Evolutionary conservation across 768 basidiomycete genomes (phyloP).

Genomic region (Mrakia gelida): DNA sequence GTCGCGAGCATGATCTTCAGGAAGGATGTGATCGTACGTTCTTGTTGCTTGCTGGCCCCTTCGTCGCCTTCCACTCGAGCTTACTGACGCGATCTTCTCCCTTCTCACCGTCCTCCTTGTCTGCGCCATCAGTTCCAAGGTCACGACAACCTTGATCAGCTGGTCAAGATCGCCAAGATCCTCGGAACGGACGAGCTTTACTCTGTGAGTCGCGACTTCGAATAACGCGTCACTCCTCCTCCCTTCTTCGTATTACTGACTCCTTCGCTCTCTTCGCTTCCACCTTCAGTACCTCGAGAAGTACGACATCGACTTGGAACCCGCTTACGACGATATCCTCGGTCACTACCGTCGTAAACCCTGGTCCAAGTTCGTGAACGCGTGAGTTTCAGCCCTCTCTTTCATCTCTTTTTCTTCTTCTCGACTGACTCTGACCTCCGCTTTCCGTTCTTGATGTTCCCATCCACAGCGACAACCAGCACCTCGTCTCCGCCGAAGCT

Average conservation of each 20-base stretch:
- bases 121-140: constrained; percentile 99
- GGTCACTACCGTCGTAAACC: constrained; percentile 77
- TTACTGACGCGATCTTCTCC: not conserved
- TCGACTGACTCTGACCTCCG: not conserved
- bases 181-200: constrained; percentile 94
- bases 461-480: constrained; percentile 59
- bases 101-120: not conserved
- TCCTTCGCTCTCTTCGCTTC: not conserved
- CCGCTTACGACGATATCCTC: constrained; percentile 67
- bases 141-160: constrained; percentile 96
- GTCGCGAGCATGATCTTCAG: constrained; percentile 99
- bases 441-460: not conserved
- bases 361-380: constrained; percentile 88
- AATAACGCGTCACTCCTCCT: not conserved
- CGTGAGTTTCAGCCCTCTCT: not conserved
- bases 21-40: constrained; percentile 66
- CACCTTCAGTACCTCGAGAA: constrained; percentile 30
- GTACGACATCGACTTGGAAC: constrained; percentile 89
- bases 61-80: not conserved
- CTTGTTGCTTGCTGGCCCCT: not conserved
- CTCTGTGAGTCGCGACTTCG: constrained; percentile 44
- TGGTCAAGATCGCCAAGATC: constrained; percentile 97
- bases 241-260: not conserved
- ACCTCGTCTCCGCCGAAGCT: constrained; percentile 93
- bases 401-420: not conserved